Base-by-base conservation (phyloP, 768 basidiomycete species). In the Mycena amicta region DNA sequence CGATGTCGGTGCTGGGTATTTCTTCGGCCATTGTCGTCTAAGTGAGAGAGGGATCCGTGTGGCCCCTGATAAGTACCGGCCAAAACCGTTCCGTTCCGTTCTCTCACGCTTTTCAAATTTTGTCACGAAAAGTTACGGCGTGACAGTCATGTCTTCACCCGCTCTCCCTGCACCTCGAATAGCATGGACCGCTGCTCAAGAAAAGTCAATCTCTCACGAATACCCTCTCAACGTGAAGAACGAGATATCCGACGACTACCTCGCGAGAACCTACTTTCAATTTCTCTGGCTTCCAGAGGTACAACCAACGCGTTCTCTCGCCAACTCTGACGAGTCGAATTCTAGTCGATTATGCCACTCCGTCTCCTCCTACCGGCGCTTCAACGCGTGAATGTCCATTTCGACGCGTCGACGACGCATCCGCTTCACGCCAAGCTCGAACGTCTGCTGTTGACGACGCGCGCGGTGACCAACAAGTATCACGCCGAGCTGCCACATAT, bases 231-330 rank as follows among this genome's bases (percentile, higher is more conserved):
- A 79, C 22, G 43, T 77, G 30, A 61, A 71, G 45, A 61, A 74
- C 40, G 83, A 85, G 63, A 74, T 78, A 0, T 74, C 80, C 18
- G 86, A 84, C 18, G 80, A 87, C 60, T 85, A 80, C 65, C 79
- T 87, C 23, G 77, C 75, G 2, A 77, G 86, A n/a, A 84, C 78
- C 3, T 92, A 91, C 70, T 80, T 89, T 45, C 88, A 90, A 64
- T 89, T 87, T 63, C 77, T 92, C 5, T 92, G 89, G 89, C 79
- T 91, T 41, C 89, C 90, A 46, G 83, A 90, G 74, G 90, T 90
- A 62, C 52, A 71, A 65, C 25, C 55, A 4, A 43, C 39, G 29
- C 58, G 37, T 50, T 56, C 57, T 46, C 33, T 27, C 20, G 28
- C 50, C 20, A 37, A 16, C 13, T 13, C 43, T 33, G 50, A 53